Evolutionary conservation across 2,329 filamentous ascomycete genomes (phyloP).

Genomic region (Sporothrix schenckii): DNA sequence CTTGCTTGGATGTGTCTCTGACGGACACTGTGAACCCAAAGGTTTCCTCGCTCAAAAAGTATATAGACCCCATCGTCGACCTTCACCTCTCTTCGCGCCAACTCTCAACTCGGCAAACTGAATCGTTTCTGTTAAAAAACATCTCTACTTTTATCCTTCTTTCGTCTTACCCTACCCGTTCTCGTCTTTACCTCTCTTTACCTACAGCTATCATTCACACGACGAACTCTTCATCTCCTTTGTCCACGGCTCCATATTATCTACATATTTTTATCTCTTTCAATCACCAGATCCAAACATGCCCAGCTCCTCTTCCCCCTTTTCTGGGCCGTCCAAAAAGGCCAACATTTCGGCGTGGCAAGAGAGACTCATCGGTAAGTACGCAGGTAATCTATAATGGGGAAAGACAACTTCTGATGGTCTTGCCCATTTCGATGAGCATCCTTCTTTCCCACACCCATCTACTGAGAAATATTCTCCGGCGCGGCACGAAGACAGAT

Average conservation of each 20-base stretch:
- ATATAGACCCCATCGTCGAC: conserved; percentile 32
- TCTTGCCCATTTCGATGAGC: not conserved
- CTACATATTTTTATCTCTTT: not conserved
- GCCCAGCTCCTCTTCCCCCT: conserved; percentile 33
- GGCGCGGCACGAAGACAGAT: conserved; percentile 2
- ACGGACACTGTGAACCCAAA: conserved; percentile 32
- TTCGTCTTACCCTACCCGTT: not conserved
- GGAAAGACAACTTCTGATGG: not conserved
- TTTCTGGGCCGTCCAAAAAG: conserved; percentile 26
- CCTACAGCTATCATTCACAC: not conserved
- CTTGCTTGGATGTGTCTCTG: conserved; percentile 23
- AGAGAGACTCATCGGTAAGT: conserved; percentile 42
- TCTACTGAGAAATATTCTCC: not conserved
- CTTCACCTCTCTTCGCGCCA: conserved; percentile 11
- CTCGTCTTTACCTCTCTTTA: not conserved
- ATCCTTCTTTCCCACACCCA: not conserved
- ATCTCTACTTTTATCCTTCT: not conserved
- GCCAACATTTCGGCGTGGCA: conserved; percentile 40
- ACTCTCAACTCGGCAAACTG: conserved; percentile 15
- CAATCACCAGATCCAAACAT: conserved; percentile 7
- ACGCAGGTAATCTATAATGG: not conserved
- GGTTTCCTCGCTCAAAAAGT: conserved; percentile 17
- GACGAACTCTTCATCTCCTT: not conserved
- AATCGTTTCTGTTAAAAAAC: not conserved
- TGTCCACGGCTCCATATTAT: not conserved